These are phyloP conservation scores for Saccharomyces pastorianus DNA, from an alignment of 1,139 yeast species.

Conservation along the genomic window DNA sequence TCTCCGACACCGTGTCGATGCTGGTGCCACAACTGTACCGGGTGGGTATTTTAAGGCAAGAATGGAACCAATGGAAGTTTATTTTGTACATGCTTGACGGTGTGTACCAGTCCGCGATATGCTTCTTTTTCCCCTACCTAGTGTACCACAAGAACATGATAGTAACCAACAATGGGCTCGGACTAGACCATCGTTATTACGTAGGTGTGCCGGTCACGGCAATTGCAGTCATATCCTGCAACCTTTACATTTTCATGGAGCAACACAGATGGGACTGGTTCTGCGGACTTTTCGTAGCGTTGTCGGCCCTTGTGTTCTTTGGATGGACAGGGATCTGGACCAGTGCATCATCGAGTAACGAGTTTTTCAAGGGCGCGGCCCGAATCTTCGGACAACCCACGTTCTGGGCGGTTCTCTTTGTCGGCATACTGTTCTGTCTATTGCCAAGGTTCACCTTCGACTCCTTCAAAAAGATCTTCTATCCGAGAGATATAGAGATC, in stretches of 20 bases:
- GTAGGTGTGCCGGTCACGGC: slow-evolving; percentile 77
- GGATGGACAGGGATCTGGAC: slow-evolving; percentile 95
- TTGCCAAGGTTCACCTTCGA: slow-evolving; percentile 71
- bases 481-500: slow-evolving; percentile 77
- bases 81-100: slow-evolving; percentile 84
- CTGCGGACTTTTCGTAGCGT: slow-evolving; percentile 47
- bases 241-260: slow-evolving; percentile 67
- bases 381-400: slow-evolving; percentile 64
- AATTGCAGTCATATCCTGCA: slow-evolving; percentile 73
- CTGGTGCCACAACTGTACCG: slow-evolving; percentile 83
- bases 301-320: slow-evolving; percentile 59
- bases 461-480: slow-evolving; percentile 48
- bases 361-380: slow-evolving; percentile 68
- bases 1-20: slow-evolving; percentile 67
- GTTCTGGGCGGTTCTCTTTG: slow-evolving; percentile 75
- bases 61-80: slow-evolving; percentile 75
- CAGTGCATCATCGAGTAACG: slow-evolving; percentile 48
- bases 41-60: slow-evolving; percentile 73
- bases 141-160: slow-evolving; percentile 51
- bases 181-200: slow-evolving; percentile 75
- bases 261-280: slow-evolving; percentile 95
- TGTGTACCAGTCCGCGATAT: slow-evolving; percentile 72
- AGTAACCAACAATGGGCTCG: slow-evolving; percentile 53
- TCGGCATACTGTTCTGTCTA: slow-evolving; percentile 65
- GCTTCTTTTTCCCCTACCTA: slow-evolving; percentile 82